Evolutionary conservation across 2,329 filamentous ascomycete species (phyloP).

Genomic region (Pestalotiopsis sp.): DNA sequence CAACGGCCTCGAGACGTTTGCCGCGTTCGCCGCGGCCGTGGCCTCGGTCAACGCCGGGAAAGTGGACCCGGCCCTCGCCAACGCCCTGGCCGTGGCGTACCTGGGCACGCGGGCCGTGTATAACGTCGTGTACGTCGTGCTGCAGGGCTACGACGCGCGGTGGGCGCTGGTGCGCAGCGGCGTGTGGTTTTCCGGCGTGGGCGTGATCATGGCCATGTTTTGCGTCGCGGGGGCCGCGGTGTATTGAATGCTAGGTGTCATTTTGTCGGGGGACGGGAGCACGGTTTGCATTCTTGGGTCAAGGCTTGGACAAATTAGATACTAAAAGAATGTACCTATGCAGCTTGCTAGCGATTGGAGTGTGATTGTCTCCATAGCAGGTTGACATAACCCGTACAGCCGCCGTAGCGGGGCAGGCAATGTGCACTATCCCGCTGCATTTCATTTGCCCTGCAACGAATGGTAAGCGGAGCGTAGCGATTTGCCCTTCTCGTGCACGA

Average conservation of each 20-base stretch:
- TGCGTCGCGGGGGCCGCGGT: slow-evolving; percentile 8
- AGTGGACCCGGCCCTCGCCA: slow-evolving; percentile 12
- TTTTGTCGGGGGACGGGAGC: not conserved
- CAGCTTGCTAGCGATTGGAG: too few species aligned
- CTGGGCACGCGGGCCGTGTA: slow-evolving; percentile 14
- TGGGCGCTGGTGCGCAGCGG: slow-evolving; percentile 16
- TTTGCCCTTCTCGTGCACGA: too few species aligned
- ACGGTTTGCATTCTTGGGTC: not conserved
- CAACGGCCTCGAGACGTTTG: slow-evolving; percentile 19
- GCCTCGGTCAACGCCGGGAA: slow-evolving; percentile 9
- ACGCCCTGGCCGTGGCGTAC: slow-evolving; percentile 14
- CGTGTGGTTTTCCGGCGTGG: slow-evolving; percentile 16
- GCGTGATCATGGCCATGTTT: slow-evolving; percentile 16
- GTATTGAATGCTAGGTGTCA: slow-evolving; percentile 3
- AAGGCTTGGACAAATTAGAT: not conserved
- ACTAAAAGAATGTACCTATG: too few species aligned
- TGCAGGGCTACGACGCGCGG: slow-evolving; percentile 15
- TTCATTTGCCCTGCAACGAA: too few species aligned
- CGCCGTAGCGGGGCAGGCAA: too few species aligned
- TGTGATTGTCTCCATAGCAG: too few species aligned
- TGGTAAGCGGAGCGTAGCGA: too few species aligned
- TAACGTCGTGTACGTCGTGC: slow-evolving; percentile 18
- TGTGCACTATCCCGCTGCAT: too few species aligned
- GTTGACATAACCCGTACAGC: too few species aligned
- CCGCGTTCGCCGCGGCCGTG: slow-evolving; percentile 16